Evolutionary conservation across 257 asterid species (phyloP), one percentile per base, ranked within the genome.

Genomic region (Fraxinus pennsylvanica): DNA sequence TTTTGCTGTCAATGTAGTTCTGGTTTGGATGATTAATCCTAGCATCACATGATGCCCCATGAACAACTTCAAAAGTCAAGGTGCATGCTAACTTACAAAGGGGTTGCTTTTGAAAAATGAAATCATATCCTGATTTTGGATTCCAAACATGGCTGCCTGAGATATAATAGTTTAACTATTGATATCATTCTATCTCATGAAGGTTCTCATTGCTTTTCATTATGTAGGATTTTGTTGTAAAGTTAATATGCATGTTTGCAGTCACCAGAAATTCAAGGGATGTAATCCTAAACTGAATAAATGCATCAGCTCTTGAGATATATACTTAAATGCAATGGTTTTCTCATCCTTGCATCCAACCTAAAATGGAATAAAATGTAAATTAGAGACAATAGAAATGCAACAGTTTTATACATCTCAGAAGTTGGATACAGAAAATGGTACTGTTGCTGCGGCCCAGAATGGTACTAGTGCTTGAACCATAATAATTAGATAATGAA

Each of bases 11-110:
- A 76, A 22, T 90, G 79, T 81, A 93, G 87, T 91, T 93, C 83
- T 93, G 97, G 86, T 92, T 96, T 78, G 97, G 98, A 88, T 96
- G 98, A 87, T 91, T 93, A 73, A 95, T 89, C 75, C 99, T 97
- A 57, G 93, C 92, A 76, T 93, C 98, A 85, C 95, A 93, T 50
- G 93, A 84, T 78, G 90, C 74, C 68, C 88, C 86, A 74, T 93
- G 99, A 85, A 96, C 87, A 81, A 97, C 96, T 88, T 96, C 99
- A 84, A 92, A 96, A 69, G 98, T 92, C 87, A 96, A 90, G 50
- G 97, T 96, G 54, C 99, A 96, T 15, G 98, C 98, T 87, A 22
- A 21, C 30, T 22, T 22, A 61, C 30, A 8, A 61, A 9, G 32
- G 67, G 9, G 1, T 6, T 57, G 2, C 27, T 25, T 25, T 25